Percentiles rank a stretch among this genome's conserved stretches.
Conservation (phyloP, 2,329 filamentous ascomycete genomes). For the Apiospora kogelbergensis region DNA sequence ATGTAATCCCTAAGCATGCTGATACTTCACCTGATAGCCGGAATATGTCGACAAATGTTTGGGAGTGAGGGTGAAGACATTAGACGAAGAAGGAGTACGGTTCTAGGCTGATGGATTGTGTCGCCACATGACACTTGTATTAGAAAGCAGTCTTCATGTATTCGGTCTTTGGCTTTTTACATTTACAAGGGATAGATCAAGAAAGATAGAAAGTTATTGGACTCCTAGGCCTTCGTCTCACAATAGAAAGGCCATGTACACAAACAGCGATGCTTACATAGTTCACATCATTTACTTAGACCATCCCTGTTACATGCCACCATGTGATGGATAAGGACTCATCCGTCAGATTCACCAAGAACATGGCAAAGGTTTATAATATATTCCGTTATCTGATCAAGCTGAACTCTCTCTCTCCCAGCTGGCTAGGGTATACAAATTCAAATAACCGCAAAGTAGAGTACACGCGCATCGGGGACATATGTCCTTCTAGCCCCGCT, state of each 20-base stretch:
- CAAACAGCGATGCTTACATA: neutral
- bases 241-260: neutral
- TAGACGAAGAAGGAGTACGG: too few species aligned
- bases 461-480: neutral
- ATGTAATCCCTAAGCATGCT: too few species aligned
- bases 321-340: neutral
- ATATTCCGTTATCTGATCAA: neutral
- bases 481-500: neutral
- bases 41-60: too few species aligned
- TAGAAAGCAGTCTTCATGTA: too few species aligned
- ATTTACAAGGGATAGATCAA: conserved; percentile 10
- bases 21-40: too few species aligned
- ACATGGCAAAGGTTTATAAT: neutral
- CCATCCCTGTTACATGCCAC: neutral
- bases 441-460: neutral
- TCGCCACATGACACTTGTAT: too few species aligned
- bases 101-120: too few species aligned
- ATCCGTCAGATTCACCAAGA: neutral
- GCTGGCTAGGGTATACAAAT: neutral
- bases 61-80: too few species aligned
- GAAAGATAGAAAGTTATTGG: neutral
- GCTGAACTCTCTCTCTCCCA: neutral
- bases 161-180: too few species aligned
- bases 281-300: neutral
- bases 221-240: neutral